phyloP scores from a whole-genome alignment of 202 grass and related monocot genomes.

The Schoenoplectus tabernaemontani region DNA sequence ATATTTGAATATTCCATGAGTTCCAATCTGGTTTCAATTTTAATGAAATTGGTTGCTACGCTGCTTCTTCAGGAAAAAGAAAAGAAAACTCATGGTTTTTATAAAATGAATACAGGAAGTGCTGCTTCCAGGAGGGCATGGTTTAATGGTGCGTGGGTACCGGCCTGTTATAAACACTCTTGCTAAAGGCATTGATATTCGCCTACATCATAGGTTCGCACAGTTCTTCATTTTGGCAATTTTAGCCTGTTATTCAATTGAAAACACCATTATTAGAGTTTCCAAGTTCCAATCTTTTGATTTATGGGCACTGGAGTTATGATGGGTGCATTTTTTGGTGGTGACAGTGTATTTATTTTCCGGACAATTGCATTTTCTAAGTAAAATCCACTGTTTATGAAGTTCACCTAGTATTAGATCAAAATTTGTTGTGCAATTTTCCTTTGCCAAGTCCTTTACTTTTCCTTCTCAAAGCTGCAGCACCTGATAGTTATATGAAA shows the following conservation, averaged over 20 bases:
- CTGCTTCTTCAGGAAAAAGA: too few species aligned
- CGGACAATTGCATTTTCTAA: not conserved
- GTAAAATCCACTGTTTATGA: not conserved
- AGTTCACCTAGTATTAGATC: not conserved
- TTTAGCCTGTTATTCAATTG: not conserved
- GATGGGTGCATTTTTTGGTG: not conserved
- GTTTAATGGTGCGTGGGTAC: conserved; percentile 97
- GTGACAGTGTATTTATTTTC: not conserved
- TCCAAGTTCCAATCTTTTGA: not conserved
- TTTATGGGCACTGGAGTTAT: not conserved
- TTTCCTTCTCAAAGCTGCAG: not conserved
- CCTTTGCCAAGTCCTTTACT: not conserved
- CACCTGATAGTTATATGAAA: not conserved
- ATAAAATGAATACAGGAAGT: conserved; percentile 56
- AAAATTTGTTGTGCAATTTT: not conserved
- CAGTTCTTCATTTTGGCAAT: not conserved
- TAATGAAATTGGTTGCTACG: too few species aligned
- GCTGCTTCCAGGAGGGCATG: conserved; percentile 92
- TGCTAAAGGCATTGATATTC: conserved; percentile 93
- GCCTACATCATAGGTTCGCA: conserved; percentile 60
- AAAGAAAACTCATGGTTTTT: too few species aligned
- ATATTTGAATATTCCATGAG: too few species aligned
- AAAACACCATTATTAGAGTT: not conserved
- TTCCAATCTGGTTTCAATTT: too few species aligned
- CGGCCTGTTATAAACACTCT: conserved; percentile 93